Evolutionary conservation across 768 basidiomycete species (phyloP), one percentile per base, ranked within the genome.

Genomic region (Calvatia gigantea): DNA sequence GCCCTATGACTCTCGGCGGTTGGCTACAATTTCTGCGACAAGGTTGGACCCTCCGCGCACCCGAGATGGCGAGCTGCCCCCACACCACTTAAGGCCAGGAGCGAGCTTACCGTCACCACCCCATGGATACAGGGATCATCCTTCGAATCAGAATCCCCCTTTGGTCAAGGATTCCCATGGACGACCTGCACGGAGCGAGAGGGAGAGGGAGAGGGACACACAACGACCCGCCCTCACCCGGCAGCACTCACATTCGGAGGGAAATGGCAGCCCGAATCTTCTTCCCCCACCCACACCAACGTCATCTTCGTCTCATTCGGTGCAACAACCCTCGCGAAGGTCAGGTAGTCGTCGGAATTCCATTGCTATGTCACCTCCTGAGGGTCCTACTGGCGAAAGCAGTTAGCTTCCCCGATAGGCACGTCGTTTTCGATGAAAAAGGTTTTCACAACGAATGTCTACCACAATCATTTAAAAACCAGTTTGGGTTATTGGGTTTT

Each of bases 1-100:
- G 15, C 75, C 82, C 5, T 76, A 77, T 56, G 80, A 84, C 50
- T 64, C 77, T 15, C 67, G 80, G 43, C 74, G 81, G 14, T 69
- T 47, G 28, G 46, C 77, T 25, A 82, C 83, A 0, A 66, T 79
- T 37, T 77, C 80, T 19, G 75, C 78, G 11, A 71, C 69, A 33
- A 76, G 83, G 37, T 64, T 80, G 50, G 84, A 85, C 33, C 72
- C 78, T 29, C 66, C 65, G 23, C 70, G 71, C 19, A 47, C 66
- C 28, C 70, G 69, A 51, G 60, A 63, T 3, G 60, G 62, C 29
- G 65, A 69, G 15, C 46, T 66, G 6, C 65, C 71, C n/a, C 65
- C 65, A 29, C 56, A 64, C 8, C 60, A 37, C 31, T 65, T n/a
- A 50, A 48, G 46, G 12, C 39, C 56, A 25, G 37, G 65, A 46